Evolutionary conservation across 768 basidiomycete species (phyloP), one percentile per base, ranked within the genome.

Genomic region (Lepiota venenata): DNA sequence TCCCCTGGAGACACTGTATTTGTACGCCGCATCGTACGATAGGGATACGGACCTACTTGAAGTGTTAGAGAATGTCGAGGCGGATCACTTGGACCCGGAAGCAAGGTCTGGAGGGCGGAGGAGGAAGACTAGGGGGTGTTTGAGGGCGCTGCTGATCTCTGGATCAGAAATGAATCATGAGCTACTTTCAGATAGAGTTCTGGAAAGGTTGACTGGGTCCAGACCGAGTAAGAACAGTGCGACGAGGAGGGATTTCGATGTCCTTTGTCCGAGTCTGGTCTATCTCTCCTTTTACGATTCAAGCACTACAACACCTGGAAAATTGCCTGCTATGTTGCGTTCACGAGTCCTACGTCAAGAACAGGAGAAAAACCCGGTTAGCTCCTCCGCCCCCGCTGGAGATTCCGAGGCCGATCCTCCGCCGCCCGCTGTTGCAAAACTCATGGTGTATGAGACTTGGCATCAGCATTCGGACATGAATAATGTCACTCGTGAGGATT

Each of bases 1-100:
- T 52, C 46, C 38, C 5, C 54, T 59, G 11, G 45, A 56, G 32
- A 59, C 55, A 27, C 22, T 59, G 21, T 52, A 56, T 44, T 20
- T 59, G 21, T 59, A 59, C 21, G 21, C 37, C 27, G 37, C 46
- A n/a, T 35, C 50, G 4, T 44, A 45, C 20, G 10, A 40, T 21
- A 6, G 39, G 15, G 35, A 41, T 8, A 11, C 18, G 4, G 50
- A 56, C 16, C 56, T 59, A n/a, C 27, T 59, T 18, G 50, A 56
- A 21, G 50, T 55, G 45, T 40, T 56, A n/a, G 42, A 52, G 40
- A 50, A 8, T 16, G 46, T 51, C 15, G 48, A 56, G 40, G 38
- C 25, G 22, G 18, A 39, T 29, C 22, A 22, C 20, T 10, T n/a
- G 7, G 4, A 11, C 14, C 35, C 55, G 8, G 22, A 42, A 2